phyloP scores from a whole-genome alignment of 257 asterid species.

The Oldenlandia corymbosa region DNA sequence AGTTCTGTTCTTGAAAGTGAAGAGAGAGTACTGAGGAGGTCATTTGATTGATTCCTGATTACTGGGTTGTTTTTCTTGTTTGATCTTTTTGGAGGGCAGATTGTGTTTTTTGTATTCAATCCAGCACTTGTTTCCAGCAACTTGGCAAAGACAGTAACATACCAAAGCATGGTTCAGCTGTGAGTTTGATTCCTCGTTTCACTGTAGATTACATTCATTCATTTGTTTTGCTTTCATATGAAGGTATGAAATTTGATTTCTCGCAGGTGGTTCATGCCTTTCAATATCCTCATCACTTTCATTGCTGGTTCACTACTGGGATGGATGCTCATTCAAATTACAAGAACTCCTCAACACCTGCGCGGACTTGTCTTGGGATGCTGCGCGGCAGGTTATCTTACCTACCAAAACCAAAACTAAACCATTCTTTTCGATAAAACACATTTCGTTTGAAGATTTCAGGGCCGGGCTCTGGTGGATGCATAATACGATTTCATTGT shows the following conservation, averaged over 20 bases:
- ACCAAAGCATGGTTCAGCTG: constrained; percentile 64
- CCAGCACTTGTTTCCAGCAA: constrained; percentile 80
- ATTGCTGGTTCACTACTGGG: constrained; percentile 77
- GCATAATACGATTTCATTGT: neutral
- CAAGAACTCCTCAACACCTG: constrained; percentile 67
- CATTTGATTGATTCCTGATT: too few relatives aligned
- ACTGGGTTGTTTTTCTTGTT: neutral
- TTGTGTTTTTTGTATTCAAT: constrained; percentile 66
- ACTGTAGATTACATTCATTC: too few relatives aligned
- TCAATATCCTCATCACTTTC: constrained; percentile 71
- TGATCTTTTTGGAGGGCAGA: constrained; percentile 32
- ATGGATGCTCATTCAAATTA: constrained; percentile 57
- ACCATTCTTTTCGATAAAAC: neutral
- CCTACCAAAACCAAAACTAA: neutral
- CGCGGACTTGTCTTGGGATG: constrained; percentile 77
- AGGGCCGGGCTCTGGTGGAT: too few relatives aligned
- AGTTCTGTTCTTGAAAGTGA: too few relatives aligned
- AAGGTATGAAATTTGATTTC: neutral
- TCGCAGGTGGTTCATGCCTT: constrained; percentile 91
- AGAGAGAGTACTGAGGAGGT: too few relatives aligned
- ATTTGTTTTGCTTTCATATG: neutral
- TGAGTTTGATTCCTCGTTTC: too few relatives aligned
- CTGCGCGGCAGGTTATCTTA: constrained; percentile 72
- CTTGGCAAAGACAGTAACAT: constrained; percentile 75
- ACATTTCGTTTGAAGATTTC: too few relatives aligned